Percentiles rank a stretch among this genome's conserved stretches.
These are phyloP conservation scores for Zea mays DNA, from an alignment of 176 grass and related monocot genomes.

Conservation along the genomic window DNA sequence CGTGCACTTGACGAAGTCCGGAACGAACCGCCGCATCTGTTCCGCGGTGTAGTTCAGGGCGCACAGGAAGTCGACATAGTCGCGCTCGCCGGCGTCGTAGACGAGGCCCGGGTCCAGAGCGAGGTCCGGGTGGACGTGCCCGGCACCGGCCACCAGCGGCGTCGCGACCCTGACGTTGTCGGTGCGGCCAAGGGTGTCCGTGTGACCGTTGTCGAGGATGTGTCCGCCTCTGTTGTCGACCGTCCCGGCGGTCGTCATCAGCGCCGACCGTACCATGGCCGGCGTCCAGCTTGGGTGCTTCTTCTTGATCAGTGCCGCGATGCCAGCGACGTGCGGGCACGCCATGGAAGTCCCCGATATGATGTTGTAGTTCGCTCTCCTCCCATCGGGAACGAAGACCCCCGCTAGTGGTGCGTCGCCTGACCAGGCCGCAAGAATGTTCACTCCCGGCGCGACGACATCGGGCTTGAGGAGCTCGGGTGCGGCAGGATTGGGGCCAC, in stretches of 20 bases:
- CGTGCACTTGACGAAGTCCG: constrained; percentile 3
- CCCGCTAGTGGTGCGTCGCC: constrained; percentile 6
- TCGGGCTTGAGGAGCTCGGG: constrained; percentile 21
- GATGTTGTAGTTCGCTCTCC: constrained; percentile 47
- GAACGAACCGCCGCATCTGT: constrained; percentile 36
- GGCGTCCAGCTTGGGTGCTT: constrained; percentile 19
- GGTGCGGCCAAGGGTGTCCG: neutral
- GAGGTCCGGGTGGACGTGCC: neutral
- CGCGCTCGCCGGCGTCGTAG: neutral
- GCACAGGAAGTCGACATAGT: constrained; percentile 38
- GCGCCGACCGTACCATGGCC: constrained; percentile 56
- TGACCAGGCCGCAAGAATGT: neutral
- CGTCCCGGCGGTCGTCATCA: constrained; percentile 49
- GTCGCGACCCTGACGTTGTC: neutral
- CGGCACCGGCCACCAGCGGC: constrained; percentile 4
- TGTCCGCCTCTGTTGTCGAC: constrained; percentile 39
- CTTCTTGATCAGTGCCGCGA: constrained; percentile 47
- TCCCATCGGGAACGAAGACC: neutral
- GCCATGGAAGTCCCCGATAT: constrained; percentile 66
- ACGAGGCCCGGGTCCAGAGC: constrained; percentile 24
- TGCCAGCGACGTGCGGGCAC: constrained; percentile 54
- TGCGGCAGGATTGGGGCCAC: neutral
- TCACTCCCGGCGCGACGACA: constrained; percentile 6
- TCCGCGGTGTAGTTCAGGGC: constrained; percentile 42
- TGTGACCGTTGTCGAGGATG: constrained; percentile 21